phyloP scores from a whole-genome alignment of 306 rosid species.

The Rosa lucieae region DNA sequence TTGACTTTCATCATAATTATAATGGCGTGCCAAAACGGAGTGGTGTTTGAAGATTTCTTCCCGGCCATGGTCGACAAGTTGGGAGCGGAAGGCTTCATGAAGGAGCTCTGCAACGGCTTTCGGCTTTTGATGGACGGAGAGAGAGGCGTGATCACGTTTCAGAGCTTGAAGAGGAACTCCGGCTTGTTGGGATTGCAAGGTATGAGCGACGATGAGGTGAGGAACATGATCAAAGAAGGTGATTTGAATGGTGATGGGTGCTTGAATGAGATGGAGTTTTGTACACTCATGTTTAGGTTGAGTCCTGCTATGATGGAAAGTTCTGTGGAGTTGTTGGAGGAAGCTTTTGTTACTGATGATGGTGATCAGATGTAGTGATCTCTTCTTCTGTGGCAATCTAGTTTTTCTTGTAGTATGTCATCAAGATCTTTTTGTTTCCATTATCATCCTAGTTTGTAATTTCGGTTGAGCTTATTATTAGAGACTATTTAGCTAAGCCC shows the following conservation, averaged over 20 bases:
- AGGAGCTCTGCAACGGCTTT: constrained; percentile 74
- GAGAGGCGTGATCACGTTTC: constrained; percentile 60
- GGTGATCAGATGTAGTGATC: neutral
- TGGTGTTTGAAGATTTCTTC: constrained; percentile 68
- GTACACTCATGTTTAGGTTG: constrained; percentile 82
- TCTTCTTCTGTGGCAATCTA: neutral
- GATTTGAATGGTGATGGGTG: constrained; percentile 81
- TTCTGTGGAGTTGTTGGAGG: constrained; percentile 49
- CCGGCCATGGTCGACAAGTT: constrained; percentile 81
- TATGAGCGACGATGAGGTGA: constrained; percentile 66
- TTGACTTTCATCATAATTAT: neutral
- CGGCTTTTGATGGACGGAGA: constrained; percentile 63
- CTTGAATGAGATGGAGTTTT: constrained; percentile 78
- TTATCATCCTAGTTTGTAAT: neutral
- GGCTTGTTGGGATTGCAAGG: constrained; percentile 69
- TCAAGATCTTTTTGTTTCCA: neutral
- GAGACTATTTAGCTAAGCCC: neutral
- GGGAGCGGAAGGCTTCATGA: constrained; percentile 77
- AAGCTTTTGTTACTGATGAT: constrained; percentile 38
- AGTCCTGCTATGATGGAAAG: constrained; percentile 80
- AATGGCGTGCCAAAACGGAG: constrained; percentile 48
- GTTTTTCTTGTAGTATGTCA: neutral
- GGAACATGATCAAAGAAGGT: constrained; percentile 78
- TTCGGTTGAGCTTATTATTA: neutral
- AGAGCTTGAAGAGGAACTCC: constrained; percentile 77